A percentile compares a stretch with the other conserved stretches of the same genome.
Evolutionary conservation across 352 stramenopile genomes (phyloP).

Genomic region (Aphanomyces astaci): DNA sequence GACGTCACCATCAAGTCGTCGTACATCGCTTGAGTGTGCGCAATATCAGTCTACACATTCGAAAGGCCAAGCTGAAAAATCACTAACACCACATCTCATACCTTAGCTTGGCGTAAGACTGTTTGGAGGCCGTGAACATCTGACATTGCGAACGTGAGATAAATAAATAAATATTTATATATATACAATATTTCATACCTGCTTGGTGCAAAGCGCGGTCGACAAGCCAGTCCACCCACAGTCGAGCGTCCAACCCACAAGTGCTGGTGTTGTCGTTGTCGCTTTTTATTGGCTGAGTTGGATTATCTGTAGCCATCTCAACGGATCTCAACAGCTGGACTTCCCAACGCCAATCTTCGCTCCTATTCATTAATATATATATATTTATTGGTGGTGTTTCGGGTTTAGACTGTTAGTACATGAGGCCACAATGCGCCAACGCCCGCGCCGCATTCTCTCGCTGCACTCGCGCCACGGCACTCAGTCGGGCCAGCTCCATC

Average conservation of each 20-base stretch:
- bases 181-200: too few relatives aligned
- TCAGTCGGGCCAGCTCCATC: slow-evolving; percentile 5
- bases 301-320: not conserved
- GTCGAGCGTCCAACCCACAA: not conserved
- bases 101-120: not conserved
- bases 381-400: not conserved
- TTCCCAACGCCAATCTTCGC: not conserved
- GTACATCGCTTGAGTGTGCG: not conserved
- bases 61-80: too few relatives aligned
- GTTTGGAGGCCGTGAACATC: not conserved
- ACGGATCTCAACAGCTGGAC: not conserved
- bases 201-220: not conserved
- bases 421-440: not conserved
- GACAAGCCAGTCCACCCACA: not conserved
- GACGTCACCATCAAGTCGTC: not conserved
- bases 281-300: not conserved
- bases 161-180: too few relatives aligned
- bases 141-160: too few relatives aligned
- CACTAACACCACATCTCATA: not conserved
- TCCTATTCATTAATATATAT: not conserved
- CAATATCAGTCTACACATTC: not conserved
- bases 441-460: not conserved
- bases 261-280: not conserved
- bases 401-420: not conserved
- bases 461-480: not conserved